Percentiles rank a stretch among this genome's conserved stretches.
These are phyloP conservation scores for Trypanosoma grayi DNA, from an alignment of 208 protist species.

Conservation along the genomic window DNA sequence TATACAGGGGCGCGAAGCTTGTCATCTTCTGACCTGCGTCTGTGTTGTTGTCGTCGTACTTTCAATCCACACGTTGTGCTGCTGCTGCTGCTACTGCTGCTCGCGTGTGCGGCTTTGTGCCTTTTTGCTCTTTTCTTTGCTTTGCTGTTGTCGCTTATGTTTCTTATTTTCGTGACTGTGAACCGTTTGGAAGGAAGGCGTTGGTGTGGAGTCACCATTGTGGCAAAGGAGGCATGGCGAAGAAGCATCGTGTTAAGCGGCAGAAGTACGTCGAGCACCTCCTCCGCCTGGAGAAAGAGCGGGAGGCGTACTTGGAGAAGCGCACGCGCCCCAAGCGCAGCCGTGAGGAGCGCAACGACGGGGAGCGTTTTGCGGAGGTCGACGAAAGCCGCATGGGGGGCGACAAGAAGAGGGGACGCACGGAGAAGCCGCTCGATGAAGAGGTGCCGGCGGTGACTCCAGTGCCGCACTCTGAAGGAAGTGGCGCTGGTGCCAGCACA, in stretches of 20 bases:
- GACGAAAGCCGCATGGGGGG: conserved; percentile 16
- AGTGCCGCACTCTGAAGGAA: too few species aligned
- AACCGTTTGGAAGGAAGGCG: neutral
- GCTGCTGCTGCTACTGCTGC: neutral
- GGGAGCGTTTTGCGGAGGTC: conserved; percentile 28
- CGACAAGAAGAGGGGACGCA: conserved; percentile 23
- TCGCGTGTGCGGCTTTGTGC: too few species aligned
- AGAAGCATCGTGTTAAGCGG: conserved; percentile 88
- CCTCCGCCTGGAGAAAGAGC: conserved; percentile 60
- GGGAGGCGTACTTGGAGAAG: conserved; percentile 74
- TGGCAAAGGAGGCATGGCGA: conserved; percentile 47
- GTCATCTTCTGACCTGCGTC: too few species aligned
- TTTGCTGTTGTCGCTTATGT: neutral
- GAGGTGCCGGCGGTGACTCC: neutral
- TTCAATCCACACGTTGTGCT: too few species aligned
- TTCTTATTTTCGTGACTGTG: neutral
- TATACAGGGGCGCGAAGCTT: too few species aligned
- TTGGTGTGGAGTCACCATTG: too few species aligned
- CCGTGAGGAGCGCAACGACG: conserved; percentile 47
- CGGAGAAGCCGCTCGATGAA: conserved; percentile 18
- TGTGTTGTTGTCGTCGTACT: too few species aligned
- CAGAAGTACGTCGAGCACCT: conserved; percentile 82
- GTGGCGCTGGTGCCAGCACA: too few species aligned
- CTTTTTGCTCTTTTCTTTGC: neutral
- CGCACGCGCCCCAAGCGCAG: conserved; percentile 59